Conservation (phyloP, 208 protist genomes). For the Naegleria gruberi region DNA sequence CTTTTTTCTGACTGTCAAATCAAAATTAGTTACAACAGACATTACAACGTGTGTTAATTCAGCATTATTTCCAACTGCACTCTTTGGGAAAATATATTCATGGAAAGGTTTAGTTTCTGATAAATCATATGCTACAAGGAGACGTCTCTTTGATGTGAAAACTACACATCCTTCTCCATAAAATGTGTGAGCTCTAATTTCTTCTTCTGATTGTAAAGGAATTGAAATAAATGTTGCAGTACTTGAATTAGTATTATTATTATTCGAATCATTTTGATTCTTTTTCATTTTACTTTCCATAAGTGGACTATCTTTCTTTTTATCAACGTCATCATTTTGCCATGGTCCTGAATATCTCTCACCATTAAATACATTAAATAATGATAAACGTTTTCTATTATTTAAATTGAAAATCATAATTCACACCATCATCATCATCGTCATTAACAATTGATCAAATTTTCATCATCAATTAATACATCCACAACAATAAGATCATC, state of each 20-base stretch:
- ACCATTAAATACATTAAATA: neutral
- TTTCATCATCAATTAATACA: too few species aligned
- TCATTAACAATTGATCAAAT: too few species aligned
- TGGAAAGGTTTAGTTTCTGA: neutral
- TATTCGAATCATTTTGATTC: neutral
- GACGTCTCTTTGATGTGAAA: neutral
- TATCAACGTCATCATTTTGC: neutral
- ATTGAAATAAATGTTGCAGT: neutral
- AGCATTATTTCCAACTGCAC: neutral
- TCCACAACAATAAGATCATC: too few species aligned
- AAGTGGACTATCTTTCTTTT: neutral
- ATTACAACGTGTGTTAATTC: neutral
- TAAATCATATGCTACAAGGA: neutral
- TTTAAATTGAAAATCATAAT: neutral
- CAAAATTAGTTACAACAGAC: neutral
- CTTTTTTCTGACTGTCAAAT: neutral
- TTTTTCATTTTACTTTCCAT: neutral
- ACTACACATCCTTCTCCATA: neutral
- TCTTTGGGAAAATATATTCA: neutral
- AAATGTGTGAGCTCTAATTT: neutral
- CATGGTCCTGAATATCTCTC: neutral
- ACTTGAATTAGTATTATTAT: neutral
- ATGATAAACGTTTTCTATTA: neutral
- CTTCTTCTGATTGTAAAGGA: neutral
- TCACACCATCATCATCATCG: too few species aligned